These are phyloP conservation scores for Berkeleyomyces basicola DNA, from an alignment of 2,329 filamentous ascomycete species.

Conservation along the genomic window DNA sequence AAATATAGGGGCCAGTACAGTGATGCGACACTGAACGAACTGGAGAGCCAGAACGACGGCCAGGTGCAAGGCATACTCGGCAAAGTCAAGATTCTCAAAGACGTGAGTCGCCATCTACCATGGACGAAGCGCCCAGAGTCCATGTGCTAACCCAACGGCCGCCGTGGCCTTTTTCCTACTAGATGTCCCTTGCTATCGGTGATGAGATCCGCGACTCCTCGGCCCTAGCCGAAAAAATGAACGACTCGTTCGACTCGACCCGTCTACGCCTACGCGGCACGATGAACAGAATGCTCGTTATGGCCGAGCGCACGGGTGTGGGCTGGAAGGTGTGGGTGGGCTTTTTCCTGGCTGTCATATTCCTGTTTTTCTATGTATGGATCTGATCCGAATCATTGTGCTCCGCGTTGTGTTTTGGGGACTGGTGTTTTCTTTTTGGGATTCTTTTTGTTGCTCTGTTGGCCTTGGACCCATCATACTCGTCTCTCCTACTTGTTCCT, in stretches of 20 bases:
- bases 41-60: conserved; percentile 89
- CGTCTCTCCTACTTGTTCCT: not conserved
- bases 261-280: conserved; percentile 68
- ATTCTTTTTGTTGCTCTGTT: not conserved
- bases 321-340: conserved; percentile 86
- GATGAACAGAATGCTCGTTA: conserved; percentile 92
- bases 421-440: not conserved
- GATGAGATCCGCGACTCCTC: conserved; percentile 88
- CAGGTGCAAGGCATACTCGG: conserved; percentile 81
- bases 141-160: not conserved
- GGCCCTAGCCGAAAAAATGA: conserved; percentile 84
- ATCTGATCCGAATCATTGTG: conserved; percentile 29
- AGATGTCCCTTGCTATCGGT: conserved; percentile 87
- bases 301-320: conserved; percentile 89
- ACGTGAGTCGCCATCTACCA: conserved; percentile 39
- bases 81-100: conserved; percentile 79
- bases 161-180: not conserved
- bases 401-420: not conserved
- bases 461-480: not conserved
- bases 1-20: conserved; percentile 66
- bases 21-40: conserved; percentile 75
- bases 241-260: conserved; percentile 80
- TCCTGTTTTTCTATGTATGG: conserved; percentile 89
- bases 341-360: conserved; percentile 70
- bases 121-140: too few species aligned